These are phyloP conservation scores for Aspergillus sergii DNA, from an alignment of 2,329 filamentous ascomycete genomes.

Conservation along the genomic window DNA sequence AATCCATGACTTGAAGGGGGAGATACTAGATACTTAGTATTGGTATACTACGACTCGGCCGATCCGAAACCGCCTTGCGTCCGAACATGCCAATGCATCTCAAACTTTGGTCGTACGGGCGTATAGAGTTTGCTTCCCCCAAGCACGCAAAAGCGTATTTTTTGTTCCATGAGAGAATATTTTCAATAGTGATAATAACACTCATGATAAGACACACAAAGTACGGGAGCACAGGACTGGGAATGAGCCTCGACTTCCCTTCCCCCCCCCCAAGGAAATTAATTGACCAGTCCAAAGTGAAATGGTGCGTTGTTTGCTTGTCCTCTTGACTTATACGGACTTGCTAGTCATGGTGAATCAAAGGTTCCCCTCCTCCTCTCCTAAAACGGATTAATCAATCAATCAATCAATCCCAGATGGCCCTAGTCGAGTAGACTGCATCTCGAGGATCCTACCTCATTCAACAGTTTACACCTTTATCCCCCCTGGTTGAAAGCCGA, in stretches of 20 bases:
- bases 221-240: not conserved
- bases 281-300: slow-evolving; percentile 10
- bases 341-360: not conserved
- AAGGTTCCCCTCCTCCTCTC: not conserved
- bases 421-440: not conserved
- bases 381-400: no score
- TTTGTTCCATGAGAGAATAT: not conserved
- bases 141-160: not conserved
- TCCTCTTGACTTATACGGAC: not conserved
- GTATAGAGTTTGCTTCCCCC: not conserved
- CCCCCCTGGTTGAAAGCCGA: slow-evolving; percentile 1
- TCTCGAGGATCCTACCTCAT: not conserved
- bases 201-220: not conserved
- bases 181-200: not conserved
- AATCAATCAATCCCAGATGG: not conserved
- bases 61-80: not conserved
- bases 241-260: not conserved
- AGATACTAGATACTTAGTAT: not conserved
- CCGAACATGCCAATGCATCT: not conserved
- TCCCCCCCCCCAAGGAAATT: not conserved
- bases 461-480: not conserved
- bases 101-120: not conserved
- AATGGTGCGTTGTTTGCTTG: not conserved
- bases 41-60: not conserved
- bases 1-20: not conserved